Evolutionary conservation across 208 protist genomes (phyloP).

Genomic region (Kentomonas sorsogonicus): DNA sequence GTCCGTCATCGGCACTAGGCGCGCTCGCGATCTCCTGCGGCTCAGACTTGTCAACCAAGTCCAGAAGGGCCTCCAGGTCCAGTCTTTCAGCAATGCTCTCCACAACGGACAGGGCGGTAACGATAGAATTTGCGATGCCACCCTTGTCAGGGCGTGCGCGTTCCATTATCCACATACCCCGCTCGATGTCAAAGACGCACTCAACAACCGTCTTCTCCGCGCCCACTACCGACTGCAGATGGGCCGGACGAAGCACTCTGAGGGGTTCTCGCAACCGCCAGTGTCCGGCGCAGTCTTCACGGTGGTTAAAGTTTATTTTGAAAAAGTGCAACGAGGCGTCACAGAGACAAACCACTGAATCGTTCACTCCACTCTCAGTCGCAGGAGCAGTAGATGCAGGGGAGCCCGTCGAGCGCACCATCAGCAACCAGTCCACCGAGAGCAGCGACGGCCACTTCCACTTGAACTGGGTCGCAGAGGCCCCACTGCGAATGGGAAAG

Average conservation of each 20-base stretch:
- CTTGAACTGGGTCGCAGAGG: conserved; percentile 62
- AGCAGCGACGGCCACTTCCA: conserved; percentile 79
- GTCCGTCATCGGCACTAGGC: not conserved
- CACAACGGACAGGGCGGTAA: conserved; percentile 74
- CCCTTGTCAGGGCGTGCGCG: conserved; percentile 54
- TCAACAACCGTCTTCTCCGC: conserved; percentile 38
- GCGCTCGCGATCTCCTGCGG: not conserved
- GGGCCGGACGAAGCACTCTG: conserved; percentile 42
- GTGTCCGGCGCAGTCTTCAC: conserved; percentile 49
- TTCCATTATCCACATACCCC: conserved; percentile 53
- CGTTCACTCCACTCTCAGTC: too few relatives aligned
- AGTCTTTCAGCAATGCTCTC: conserved; percentile 73
- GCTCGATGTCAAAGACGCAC: conserved; percentile 40
- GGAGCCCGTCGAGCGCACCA: not conserved
- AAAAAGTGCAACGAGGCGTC: too few relatives aligned
- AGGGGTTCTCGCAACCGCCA: conserved; percentile 42
- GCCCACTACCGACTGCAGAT: conserved; percentile 28
- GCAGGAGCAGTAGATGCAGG: too few relatives aligned
- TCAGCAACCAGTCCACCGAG: conserved; percentile 71
- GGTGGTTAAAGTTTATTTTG: conserved; percentile 59
- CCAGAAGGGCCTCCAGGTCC: conserved; percentile 28
- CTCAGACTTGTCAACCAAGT: too few relatives aligned
- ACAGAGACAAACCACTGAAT: not conserved
- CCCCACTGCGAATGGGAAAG: conserved; percentile 53
- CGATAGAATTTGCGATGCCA: conserved; percentile 74